Conservation (phyloP, 352 stramenopile species). For the Pythium coloratum region DNA sequence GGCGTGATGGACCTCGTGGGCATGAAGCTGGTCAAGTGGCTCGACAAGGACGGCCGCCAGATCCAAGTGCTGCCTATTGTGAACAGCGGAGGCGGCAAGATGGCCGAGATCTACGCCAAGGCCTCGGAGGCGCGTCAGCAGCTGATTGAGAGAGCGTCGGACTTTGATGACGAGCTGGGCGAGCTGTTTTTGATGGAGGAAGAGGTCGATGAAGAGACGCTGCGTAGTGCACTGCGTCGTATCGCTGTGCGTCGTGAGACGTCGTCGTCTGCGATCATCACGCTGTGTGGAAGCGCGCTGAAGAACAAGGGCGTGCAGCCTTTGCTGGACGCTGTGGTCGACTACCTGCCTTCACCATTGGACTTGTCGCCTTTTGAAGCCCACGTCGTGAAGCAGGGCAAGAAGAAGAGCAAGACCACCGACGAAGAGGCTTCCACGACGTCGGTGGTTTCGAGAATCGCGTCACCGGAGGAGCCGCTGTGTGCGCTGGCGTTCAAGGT, state of each 20-base stretch:
- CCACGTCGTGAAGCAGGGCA: conserved; percentile 42
- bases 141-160: conserved; percentile 62
- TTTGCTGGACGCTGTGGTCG: conserved; percentile 96
- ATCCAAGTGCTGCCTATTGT: conserved; percentile 55
- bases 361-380: conserved; percentile 81
- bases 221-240: conserved; percentile 58
- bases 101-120: conserved; percentile 51
- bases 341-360: conserved; percentile 96
- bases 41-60: conserved; percentile 57
- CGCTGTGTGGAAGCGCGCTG: conserved; percentile 61
- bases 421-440: conserved; percentile 22
- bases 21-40: conserved; percentile 71
- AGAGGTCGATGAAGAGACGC: conserved; percentile 43
- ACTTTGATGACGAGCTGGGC: conserved; percentile 72
- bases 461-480: conserved; percentile 49
- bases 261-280: conserved; percentile 48
- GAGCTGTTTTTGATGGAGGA: conserved; percentile 80
- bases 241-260: conserved; percentile 56
- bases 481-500: conserved; percentile 74
- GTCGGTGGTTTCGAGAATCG: conserved; percentile 33
- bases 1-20: conserved; percentile 66
- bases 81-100: conserved; percentile 36
- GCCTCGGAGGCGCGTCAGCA: conserved; percentile 45
- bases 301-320: conserved; percentile 94
- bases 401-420: conserved; percentile 32